A percentile compares a stretch with the other conserved stretches of the same genome.
phyloP scores from a whole-genome alignment of 2,329 filamentous ascomycete species.

The Aspergillus persii region DNA sequence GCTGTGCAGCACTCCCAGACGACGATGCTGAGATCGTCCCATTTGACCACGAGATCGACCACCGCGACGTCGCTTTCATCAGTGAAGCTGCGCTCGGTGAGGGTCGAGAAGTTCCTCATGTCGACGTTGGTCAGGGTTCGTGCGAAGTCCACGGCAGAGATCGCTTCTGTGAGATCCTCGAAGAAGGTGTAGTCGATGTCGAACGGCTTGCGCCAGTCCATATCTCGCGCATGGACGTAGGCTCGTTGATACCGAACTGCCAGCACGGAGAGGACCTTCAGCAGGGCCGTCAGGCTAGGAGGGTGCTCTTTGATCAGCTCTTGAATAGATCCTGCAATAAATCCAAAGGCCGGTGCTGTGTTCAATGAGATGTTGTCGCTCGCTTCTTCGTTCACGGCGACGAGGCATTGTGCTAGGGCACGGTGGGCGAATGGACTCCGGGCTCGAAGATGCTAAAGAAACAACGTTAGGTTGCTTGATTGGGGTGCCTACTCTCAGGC shows the following conservation, averaged over 20 bases:
- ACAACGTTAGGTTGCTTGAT: not conserved
- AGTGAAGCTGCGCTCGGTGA: conserved; percentile 26
- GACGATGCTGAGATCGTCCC: conserved; percentile 31
- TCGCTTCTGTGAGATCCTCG: conserved; percentile 34
- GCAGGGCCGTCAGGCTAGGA: conserved; percentile 29
- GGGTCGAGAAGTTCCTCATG: conserved; percentile 28
- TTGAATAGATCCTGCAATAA: conserved; percentile 40
- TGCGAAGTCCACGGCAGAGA: conserved; percentile 33
- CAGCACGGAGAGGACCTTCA: conserved; percentile 39
- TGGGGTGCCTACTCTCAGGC: not conserved
- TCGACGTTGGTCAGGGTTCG: conserved; percentile 30
- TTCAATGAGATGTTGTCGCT: conserved; percentile 12
- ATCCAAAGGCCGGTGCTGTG: conserved; percentile 28
- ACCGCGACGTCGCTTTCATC: conserved; percentile 19
- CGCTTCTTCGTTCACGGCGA: conserved; percentile 18
- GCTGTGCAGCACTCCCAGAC: conserved; percentile 41
- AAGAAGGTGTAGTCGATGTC: conserved; percentile 32
- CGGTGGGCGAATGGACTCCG: conserved; percentile 40
- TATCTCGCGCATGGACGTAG: conserved; percentile 33
- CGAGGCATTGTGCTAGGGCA: conserved; percentile 32
- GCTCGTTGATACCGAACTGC: conserved; percentile 33
- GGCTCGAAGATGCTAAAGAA: conserved; percentile 28
- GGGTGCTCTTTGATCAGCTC: conserved; percentile 32
- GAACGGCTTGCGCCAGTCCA: conserved; percentile 36
- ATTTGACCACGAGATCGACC: conserved; percentile 26